Conservation (phyloP, 2,329 filamentous ascomycete genomes). For the Juglanconis sp. region DNA sequence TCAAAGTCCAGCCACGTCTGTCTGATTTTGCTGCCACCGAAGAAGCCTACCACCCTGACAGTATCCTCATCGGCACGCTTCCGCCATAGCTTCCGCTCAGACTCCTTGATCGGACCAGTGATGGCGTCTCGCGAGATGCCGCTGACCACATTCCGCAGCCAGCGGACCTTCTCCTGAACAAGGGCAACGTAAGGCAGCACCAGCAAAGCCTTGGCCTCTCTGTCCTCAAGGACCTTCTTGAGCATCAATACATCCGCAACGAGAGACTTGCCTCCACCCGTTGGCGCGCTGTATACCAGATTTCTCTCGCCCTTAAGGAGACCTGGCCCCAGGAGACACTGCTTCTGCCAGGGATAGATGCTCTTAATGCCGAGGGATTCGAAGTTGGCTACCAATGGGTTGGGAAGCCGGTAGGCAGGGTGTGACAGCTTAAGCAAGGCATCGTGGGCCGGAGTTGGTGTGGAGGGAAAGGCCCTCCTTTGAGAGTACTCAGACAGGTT, state of each 20-base stretch:
- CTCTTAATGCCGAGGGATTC: constrained; percentile 62
- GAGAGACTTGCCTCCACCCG: constrained; percentile 74
- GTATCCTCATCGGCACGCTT: constrained; percentile 54
- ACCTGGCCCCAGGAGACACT: constrained; percentile 66
- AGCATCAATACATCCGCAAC: constrained; percentile 73
- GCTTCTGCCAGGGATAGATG: constrained; percentile 79
- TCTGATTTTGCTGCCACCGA: constrained; percentile 67
- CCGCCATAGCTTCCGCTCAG: constrained; percentile 45
- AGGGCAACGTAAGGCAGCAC: constrained; percentile 76
- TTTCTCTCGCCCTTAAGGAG: constrained; percentile 64
- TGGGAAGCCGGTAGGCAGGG: constrained; percentile 60
- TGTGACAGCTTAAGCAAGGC: constrained; percentile 61
- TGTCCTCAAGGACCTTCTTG: constrained; percentile 63
- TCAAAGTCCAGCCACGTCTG: constrained; percentile 72
- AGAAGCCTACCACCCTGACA: constrained; percentile 68
- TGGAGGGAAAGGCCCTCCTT: constrained; percentile 47
- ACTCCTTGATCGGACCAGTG: constrained; percentile 29
- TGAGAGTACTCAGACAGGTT: constrained; percentile 54
- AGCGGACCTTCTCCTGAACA: constrained; percentile 75
- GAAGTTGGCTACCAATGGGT: constrained; percentile 61
- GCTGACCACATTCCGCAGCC: constrained; percentile 65
- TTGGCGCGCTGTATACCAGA: constrained; percentile 76
- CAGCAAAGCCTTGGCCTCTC: constrained; percentile 64
- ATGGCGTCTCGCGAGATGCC: constrained; percentile 46
- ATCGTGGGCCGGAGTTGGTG: constrained; percentile 50